Percentiles rank a stretch among this genome's conserved stretches.
Conservation (phyloP, 2,329 filamentous ascomycete genomes). For the Claviceps monticola region DNA sequence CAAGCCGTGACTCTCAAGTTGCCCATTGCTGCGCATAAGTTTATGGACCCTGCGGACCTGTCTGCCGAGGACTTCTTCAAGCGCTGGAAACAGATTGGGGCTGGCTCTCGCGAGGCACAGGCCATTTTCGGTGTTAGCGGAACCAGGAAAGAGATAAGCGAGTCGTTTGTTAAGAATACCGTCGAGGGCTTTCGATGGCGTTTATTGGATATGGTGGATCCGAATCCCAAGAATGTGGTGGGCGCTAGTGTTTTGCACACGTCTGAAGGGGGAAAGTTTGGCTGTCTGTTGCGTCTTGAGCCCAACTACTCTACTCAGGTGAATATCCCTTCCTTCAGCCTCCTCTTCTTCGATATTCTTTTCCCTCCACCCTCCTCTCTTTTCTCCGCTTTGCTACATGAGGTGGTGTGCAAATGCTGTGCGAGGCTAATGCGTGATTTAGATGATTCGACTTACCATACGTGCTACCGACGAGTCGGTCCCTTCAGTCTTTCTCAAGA, state of each 20-base stretch:
- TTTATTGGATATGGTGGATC: conserved; percentile 72
- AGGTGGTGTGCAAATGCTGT: not conserved
- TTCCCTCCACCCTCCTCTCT: too few species aligned
- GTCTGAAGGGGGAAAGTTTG: conserved; percentile 75
- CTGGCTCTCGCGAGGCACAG: conserved; percentile 74
- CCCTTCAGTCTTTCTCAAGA: conserved; percentile 62
- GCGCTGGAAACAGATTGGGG: conserved; percentile 96
- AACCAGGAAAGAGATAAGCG: conserved; percentile 48
- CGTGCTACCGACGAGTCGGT: conserved; percentile 87
- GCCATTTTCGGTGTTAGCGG: conserved; percentile 58
- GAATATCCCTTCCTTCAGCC: conserved; percentile 21
- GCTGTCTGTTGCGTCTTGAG: conserved; percentile 84
- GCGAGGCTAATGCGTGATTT: not conserved
- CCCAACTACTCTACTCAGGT: conserved; percentile 89
- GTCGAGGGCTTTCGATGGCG: conserved; percentile 86
- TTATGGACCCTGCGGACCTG: conserved; percentile 86
- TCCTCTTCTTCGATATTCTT: not conserved
- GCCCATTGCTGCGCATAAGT: conserved; percentile 81
- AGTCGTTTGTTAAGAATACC: conserved; percentile 55
- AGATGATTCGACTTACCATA: conserved; percentile 95
- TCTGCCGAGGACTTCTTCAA: conserved; percentile 94
- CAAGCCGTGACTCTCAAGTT: conserved; percentile 87
- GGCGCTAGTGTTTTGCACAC: conserved; percentile 80
- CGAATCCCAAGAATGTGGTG: conserved; percentile 86
- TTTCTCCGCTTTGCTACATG: not conserved